These are phyloP conservation scores for Penstemon davidsonii DNA, from an alignment of 257 asterid species.

Conservation along the genomic window DNA sequence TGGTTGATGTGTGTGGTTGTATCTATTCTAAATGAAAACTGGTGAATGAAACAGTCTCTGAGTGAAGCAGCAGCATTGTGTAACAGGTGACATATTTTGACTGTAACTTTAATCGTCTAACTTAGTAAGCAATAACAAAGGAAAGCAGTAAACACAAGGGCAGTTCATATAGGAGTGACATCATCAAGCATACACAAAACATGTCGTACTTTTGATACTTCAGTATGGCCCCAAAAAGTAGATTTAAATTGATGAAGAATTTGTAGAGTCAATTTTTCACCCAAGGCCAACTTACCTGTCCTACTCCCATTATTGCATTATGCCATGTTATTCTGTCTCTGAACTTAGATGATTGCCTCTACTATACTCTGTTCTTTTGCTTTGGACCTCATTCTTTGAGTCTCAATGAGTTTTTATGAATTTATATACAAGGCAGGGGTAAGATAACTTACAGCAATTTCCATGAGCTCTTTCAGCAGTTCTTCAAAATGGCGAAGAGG, in stretches of 20 bases:
- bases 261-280: neutral
- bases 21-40: too few species aligned
- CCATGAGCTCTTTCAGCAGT: slow-evolving; percentile 75
- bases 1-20: too few species aligned
- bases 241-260: neutral
- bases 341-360: neutral
- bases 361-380: neutral
- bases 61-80: neutral
- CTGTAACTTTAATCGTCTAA: neutral
- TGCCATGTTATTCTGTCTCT: neutral
- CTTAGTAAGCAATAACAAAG: neutral
- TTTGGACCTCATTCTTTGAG: neutral
- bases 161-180: neutral
- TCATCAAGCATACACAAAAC: neutral
- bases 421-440: neutral
- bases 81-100: neutral
- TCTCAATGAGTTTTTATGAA: neutral
- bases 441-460: slow-evolving; percentile 67
- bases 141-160: neutral
- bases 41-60: neutral
- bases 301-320: neutral
- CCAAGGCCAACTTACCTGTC: neutral
- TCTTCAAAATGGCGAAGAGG: slow-evolving; percentile 95
- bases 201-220: neutral
- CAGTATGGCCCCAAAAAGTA: neutral